Evolutionary conservation across 495 filamentous ascomycete species (phyloP).

Genomic region (Penicillium ochrochloron): DNA sequence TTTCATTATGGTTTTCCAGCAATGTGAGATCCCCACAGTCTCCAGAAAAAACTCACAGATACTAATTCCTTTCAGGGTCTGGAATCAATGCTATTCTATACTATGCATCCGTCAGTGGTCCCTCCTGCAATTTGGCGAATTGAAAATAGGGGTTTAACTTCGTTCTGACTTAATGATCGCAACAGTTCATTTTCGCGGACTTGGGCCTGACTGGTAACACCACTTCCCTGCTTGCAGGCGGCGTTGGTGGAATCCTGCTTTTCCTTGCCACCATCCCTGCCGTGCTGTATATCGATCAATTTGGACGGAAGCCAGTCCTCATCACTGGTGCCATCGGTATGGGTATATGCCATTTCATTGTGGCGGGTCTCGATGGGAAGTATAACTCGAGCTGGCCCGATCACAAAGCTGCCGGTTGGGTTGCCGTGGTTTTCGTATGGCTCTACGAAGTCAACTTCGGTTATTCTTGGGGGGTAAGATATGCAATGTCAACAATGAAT

Average conservation of each 20-base stretch:
- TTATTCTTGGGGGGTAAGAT: constrained; percentile 44
- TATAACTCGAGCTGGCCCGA: constrained; percentile 38
- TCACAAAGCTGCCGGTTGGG: constrained; percentile 44
- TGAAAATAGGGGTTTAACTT: too few species aligned
- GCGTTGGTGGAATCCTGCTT: constrained; percentile 76
- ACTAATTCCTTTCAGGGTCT: not conserved
- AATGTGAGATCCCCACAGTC: not conserved
- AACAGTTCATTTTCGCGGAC: constrained; percentile 38
- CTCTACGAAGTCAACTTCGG: constrained; percentile 51
- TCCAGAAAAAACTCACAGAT: too few species aligned
- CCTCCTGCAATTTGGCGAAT: too few species aligned
- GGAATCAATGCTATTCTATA: constrained; percentile 3
- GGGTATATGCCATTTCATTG: constrained; percentile 60
- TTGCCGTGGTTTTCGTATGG: constrained; percentile 49
- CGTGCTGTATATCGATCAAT: constrained; percentile 74
- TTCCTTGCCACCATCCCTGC: constrained; percentile 72
- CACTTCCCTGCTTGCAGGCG: constrained; percentile 69
- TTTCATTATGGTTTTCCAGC: not conserved
- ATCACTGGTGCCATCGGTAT: constrained; percentile 75
- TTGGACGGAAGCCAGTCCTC: constrained; percentile 75
- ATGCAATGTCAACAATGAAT: constrained; percentile 6
- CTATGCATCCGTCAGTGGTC: not conserved
- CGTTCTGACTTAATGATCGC: too few species aligned
- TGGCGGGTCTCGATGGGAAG: constrained; percentile 45
- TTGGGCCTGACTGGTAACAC: constrained; percentile 51